These are phyloP conservation scores for Solanum ossicruentum DNA, from an alignment of 257 asterid genomes.

Conservation along the genomic window DNA sequence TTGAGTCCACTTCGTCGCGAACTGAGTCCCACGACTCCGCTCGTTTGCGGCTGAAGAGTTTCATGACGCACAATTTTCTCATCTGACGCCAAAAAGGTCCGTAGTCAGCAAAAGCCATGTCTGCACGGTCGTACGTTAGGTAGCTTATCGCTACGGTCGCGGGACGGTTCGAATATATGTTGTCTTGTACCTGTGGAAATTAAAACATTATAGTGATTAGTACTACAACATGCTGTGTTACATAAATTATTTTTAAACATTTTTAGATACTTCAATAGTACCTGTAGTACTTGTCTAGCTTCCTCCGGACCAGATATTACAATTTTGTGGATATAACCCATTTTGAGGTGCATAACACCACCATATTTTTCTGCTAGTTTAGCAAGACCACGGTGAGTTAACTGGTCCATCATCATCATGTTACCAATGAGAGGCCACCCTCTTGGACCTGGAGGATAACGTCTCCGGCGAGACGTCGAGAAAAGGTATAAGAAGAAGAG, in stretches of 20 bases:
- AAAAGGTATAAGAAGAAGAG: conserved; percentile 6
- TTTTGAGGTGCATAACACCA: conserved; percentile 57
- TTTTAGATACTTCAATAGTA: neutral
- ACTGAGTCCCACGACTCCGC: conserved; percentile 97
- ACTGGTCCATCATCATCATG: conserved; percentile 50
- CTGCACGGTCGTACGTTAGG: conserved; percentile 73
- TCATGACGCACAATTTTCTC: conserved; percentile 83
- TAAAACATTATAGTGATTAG: neutral
- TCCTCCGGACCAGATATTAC: conserved; percentile 65
- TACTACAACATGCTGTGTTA: neutral
- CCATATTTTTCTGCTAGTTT: conserved; percentile 57
- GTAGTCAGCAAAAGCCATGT: conserved; percentile 91
- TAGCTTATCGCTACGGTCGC: conserved; percentile 60
- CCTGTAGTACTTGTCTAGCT: conserved; percentile 51
- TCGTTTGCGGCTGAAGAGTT: conserved; percentile 74
- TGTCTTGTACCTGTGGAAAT: conserved; percentile 54
- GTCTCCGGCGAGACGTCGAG: conserved; percentile 25
- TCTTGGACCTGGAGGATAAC: conserved; percentile 70
- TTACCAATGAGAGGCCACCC: conserved; percentile 83
- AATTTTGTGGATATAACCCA: conserved; percentile 58
- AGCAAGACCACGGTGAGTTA: conserved; percentile 73
- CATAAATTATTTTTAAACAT: neutral
- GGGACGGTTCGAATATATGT: conserved; percentile 82
- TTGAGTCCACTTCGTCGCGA: conserved; percentile 59
- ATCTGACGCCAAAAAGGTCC: conserved; percentile 97